Evolutionary conservation across 306 rosid genomes (phyloP), one percentile per base, ranked within the genome.

Genomic region (Lablab purpureus): DNA sequence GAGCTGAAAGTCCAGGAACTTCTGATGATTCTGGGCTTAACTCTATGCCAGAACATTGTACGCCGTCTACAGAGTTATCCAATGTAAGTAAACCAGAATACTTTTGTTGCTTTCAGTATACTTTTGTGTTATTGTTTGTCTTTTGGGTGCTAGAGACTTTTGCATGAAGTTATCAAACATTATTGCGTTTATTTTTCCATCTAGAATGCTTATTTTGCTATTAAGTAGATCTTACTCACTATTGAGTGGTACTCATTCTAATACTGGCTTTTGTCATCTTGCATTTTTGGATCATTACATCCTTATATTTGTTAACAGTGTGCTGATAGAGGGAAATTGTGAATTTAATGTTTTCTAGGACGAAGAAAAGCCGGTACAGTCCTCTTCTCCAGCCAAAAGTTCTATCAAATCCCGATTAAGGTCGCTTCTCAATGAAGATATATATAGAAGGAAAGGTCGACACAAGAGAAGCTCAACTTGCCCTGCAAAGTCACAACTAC

Each of bases 391-490:
- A 21, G 36, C 73, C 6, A 90, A 71, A 68, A 47, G 45, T 27
- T 90, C 93, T 6, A 60, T 91, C 10, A 87, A 76, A 87, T 71
- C 92, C 40, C 77, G 83, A 80, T 25, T 93, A 36, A 90, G 63
- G 76, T 76, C 92, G 55, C 81, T 83, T 51, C 59, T 91, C 36
- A 5, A 75, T 27, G 93, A 85, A 23, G 97, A 93, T 69, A 75
- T 73, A 17, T 70, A 65, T 36, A 85, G 14, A 80, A 88, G 60
- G 82, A 90, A 77, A 58, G 77, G 85, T 11, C 52, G 49, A 18
- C 92, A 88, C 52, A 85, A 85, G 34, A 85, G 91, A 84, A 87
- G 88, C 59, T 80, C 93, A 72, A 83, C 91, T 74, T 84, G 76
- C 76, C 96, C 89, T 36, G 45, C 50, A 41, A 81, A 85, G 51